phyloP scores from a whole-genome alignment of 108 stramenopile genomes.

The Asterionellopsis glacialis region DNA sequence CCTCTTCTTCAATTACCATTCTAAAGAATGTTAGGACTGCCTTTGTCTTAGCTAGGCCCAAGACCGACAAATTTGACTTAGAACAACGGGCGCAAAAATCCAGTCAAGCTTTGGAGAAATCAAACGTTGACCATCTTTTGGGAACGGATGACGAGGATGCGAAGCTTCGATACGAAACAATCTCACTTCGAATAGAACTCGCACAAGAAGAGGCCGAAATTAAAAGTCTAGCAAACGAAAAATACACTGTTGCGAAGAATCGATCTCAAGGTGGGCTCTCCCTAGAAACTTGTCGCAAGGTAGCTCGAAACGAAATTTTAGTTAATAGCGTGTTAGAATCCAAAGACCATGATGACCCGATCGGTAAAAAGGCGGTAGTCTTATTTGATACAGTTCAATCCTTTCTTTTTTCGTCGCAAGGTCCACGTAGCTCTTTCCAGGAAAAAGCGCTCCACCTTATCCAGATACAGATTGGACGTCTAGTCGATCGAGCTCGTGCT shows the following conservation, averaged over 20 bases:
- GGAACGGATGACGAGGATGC: neutral
- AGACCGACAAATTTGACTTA: neutral
- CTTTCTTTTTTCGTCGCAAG: neutral
- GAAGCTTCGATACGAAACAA: neutral
- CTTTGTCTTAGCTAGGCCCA: neutral
- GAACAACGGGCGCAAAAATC: conserved; percentile 9
- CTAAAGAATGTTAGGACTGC: neutral
- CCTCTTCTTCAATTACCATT: neutral
- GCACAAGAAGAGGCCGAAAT: conserved; percentile 22
- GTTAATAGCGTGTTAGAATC: neutral
- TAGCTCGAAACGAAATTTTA: conserved; percentile 1
- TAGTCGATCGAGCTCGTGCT: neutral
- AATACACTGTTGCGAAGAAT: conserved; percentile 10
- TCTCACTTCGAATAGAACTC: conserved; percentile 10
- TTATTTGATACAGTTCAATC: neutral
- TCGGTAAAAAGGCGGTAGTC: neutral
- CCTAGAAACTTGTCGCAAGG: neutral
- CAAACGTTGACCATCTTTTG: neutral
- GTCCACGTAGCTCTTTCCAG: neutral
- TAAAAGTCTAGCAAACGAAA: conserved; percentile 13
- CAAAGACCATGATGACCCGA: conserved; percentile 4
- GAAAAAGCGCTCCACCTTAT: neutral
- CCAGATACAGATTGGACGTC: neutral
- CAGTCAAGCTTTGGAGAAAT: conserved; percentile 2
- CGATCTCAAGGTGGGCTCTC: neutral